Evolutionary conservation across 768 basidiomycete genomes (phyloP).

Genomic region (Sistotremastrum niveocremeum): DNA sequence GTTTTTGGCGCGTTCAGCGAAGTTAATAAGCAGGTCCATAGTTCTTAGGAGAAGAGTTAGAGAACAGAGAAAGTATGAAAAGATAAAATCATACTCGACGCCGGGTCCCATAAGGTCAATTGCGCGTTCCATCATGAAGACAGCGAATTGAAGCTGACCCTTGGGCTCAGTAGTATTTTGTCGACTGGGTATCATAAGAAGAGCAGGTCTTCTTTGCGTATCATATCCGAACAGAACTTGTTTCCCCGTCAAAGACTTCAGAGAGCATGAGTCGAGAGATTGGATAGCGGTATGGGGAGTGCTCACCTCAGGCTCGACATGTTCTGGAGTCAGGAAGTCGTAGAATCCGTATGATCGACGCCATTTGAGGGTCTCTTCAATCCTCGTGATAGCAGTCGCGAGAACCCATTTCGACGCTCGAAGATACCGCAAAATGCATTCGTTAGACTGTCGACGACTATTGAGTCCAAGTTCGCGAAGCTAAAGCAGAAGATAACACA

Average conservation of each 20-base stretch:
- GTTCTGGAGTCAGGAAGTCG: slow-evolving; percentile 40
- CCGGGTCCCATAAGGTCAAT: slow-evolving; percentile 71
- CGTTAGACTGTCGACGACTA: slow-evolving; percentile 30
- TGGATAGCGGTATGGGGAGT: background rate
- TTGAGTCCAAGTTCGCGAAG: background rate
- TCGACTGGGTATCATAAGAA: slow-evolving; percentile 54
- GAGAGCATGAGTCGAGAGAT: background rate
- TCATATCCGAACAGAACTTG: slow-evolving; percentile 70
- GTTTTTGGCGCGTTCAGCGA: slow-evolving; percentile 55
- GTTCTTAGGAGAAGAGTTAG: slow-evolving; percentile 28
- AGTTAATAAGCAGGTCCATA: slow-evolving; percentile 62
- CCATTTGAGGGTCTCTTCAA: slow-evolving; percentile 69
- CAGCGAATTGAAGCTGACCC: slow-evolving; percentile 57
- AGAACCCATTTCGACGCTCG: slow-evolving; percentile 68
- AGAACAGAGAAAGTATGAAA: background rate
- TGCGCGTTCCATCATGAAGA: slow-evolving; percentile 67
- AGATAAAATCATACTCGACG: slow-evolving; percentile 46
- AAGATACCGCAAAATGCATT: slow-evolving; percentile 64
- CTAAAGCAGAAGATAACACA: slow-evolving; percentile 9
- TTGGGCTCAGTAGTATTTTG: slow-evolving; percentile 66
- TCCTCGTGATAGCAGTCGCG: slow-evolving; percentile 41
- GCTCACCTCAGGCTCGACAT: slow-evolving; percentile 63
- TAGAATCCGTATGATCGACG: slow-evolving; percentile 67
- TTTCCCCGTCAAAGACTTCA: slow-evolving; percentile 57
- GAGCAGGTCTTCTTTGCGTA: slow-evolving; percentile 42